Base-by-base conservation (phyloP, 1,139 yeast genomes). In the Blastobotrys indianensis region DNA sequence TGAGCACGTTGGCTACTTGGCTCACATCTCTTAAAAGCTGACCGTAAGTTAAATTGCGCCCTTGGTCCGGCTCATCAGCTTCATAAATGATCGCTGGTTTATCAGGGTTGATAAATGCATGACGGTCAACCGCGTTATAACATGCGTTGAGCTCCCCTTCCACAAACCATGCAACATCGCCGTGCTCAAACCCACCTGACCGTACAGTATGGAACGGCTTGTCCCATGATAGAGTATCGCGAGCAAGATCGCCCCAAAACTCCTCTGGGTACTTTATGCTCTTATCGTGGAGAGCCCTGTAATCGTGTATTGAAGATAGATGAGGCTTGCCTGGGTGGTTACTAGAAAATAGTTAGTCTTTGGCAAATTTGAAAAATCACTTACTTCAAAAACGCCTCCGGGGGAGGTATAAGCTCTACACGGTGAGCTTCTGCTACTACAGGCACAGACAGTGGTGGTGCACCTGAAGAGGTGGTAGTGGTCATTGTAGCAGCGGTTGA, bases 41-140 rank as follows among this genome's bases (percentile, higher is more conserved):
- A 51, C 85, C 87, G 67, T 79, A 92, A 35, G 97, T 87, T 64
- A 90, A 75, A 50, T 69, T 74, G 61, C 79, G 74, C 57, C 68
- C 68, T 51, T 88, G 94, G 45, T 69, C 71, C 65, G 87, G 94
- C 58, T 85, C 94, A 66, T 92, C 98, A 47, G 97, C 97, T 72
- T 92, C 98, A 72, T 85, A 90, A 59, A 90, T 85, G 54, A 92
- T 73, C 50, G 98, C 98, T 29, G 61, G 55, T 71, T 88, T 87
- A 63, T 87, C 79, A 48, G 98, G 98, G 64, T 77, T 82, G 47
- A 75, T 76, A 56, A 85, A 76, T 6, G 98, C 98, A 64, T 87
- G 95, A 72, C 97, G 81, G 70, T 92, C 98, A 56, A 92, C 95
- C 76, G 96, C 85, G 74, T 92, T 92, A 73, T 83, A 90, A 51